Conservation (phyloP, 208 protist species). For the Naegleria lovaniensis region DNA sequence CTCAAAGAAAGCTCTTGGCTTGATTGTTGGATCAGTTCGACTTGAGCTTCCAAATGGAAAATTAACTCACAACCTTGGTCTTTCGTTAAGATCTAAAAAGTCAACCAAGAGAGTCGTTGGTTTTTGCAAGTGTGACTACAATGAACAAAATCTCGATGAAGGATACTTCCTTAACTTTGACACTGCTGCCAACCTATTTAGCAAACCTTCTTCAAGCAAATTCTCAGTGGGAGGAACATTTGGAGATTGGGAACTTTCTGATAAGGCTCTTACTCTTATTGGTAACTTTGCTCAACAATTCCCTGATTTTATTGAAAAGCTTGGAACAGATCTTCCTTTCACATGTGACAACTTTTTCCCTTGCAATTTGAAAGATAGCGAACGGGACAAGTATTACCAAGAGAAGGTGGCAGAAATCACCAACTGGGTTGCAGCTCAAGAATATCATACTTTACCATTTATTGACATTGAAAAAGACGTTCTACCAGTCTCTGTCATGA, state of each 20-base stretch:
- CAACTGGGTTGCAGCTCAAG: not conserved
- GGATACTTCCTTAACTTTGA: not conserved
- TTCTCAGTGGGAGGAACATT: not conserved
- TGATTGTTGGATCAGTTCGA: not conserved
- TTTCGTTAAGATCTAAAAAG: not conserved
- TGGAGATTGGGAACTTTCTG: conserved; percentile 15
- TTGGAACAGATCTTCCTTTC: not conserved
- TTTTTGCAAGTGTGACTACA: not conserved
- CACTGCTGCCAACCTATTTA: not conserved
- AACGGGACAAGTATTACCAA: not conserved
- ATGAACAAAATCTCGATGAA: not conserved
- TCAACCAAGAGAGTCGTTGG: not conserved
- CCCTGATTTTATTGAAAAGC: not conserved
- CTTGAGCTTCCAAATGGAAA: not conserved
- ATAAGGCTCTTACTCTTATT: not conserved
- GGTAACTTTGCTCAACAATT: not conserved
- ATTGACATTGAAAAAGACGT: not conserved
- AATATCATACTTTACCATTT: not conserved
- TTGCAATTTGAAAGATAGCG: not conserved
- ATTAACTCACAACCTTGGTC: not conserved
- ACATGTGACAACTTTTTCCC: not conserved
- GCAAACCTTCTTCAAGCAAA: not conserved
- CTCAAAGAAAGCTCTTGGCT: not conserved
- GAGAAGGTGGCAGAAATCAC: not conserved
- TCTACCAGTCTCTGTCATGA: not conserved